A percentile compares a stretch with the other conserved stretches of the same genome.
Conservation (phyloP, 495 filamentous ascomycete species). For the Penicillium soppii region DNA sequence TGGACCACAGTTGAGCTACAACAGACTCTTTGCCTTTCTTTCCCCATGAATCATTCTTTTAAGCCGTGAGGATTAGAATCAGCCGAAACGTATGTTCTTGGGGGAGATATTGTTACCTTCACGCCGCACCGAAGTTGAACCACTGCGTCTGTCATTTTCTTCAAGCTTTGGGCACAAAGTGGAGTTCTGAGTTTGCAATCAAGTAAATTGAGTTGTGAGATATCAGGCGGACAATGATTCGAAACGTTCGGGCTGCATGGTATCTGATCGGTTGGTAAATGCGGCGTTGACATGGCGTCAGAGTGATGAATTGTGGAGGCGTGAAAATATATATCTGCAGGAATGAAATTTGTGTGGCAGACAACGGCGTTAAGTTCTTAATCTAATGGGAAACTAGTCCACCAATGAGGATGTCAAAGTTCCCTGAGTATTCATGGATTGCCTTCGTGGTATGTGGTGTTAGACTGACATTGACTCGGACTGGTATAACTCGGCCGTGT, state of each 20-base stretch:
- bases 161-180: background rate
- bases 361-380: background rate
- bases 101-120: conserved; percentile 27
- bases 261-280: background rate
- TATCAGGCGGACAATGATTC: background rate
- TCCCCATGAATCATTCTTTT: conserved; percentile 50
- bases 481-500: too few species aligned
- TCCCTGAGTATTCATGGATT: too few species aligned
- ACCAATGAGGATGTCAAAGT: background rate
- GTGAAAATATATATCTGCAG: background rate
- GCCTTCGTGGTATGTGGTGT: too few species aligned
- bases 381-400: background rate
- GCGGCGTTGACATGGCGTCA: conserved; percentile 13
- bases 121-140: conserved; percentile 44
- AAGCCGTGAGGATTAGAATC: background rate
- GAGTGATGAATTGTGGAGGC: conserved; percentile 4
- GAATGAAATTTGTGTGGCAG: too few species aligned
- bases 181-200: background rate
- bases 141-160: conserved; percentile 33
- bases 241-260: background rate
- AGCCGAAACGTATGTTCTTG: background rate
- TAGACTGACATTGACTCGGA: too few species aligned
- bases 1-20: conserved; percentile 40
- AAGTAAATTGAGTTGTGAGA: background rate
- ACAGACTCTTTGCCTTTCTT: conserved; percentile 46